Evolutionary conservation across 257 asterid genomes (phyloP).

Genomic region (Fraxinus anomala): DNA sequence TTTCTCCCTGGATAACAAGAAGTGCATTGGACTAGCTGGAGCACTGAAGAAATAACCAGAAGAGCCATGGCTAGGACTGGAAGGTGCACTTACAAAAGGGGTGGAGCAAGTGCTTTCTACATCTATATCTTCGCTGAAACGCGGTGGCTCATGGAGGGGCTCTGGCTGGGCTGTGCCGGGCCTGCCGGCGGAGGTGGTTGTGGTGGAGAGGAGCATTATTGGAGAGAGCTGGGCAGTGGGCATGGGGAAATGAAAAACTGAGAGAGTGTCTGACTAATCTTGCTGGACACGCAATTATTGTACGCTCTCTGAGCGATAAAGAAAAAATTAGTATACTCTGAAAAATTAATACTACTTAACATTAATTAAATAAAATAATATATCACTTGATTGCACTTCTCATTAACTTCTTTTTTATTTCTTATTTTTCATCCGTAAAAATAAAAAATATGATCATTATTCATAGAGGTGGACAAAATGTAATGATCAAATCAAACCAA

Average conservation of each 20-base stretch:
- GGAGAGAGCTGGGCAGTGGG: slow-evolving; percentile 32
- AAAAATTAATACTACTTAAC: background rate
- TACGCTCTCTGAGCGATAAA: slow-evolving; percentile 35
- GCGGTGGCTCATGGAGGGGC: slow-evolving; percentile 40
- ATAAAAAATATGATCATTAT: too few relatives aligned
- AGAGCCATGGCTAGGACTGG: slow-evolving; percentile 50
- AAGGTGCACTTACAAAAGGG: slow-evolving; percentile 59
- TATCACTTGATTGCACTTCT: too few relatives aligned
- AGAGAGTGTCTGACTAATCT: slow-evolving; percentile 26
- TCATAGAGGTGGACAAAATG: too few relatives aligned
- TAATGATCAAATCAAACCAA: too few relatives aligned
- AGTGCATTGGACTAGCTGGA: slow-evolving; percentile 67
- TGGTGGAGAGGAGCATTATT: slow-evolving; percentile 4
- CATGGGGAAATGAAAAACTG: slow-evolving; percentile 31
- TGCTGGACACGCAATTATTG: slow-evolving; percentile 51
- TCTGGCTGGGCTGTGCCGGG: slow-evolving; percentile 7
- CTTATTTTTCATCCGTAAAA: too few relatives aligned
- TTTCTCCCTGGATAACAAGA: slow-evolving; percentile 29
- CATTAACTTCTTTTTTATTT: too few relatives aligned
- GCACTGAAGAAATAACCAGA: slow-evolving; percentile 65
- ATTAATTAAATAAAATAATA: too few relatives aligned
- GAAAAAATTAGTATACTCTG: background rate
- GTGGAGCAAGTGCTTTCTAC: slow-evolving; percentile 52
- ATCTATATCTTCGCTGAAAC: slow-evolving; percentile 48
- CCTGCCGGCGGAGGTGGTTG: slow-evolving; percentile 2